Evolutionary conservation across 2,329 filamentous ascomycete genomes (phyloP).

Genomic region (Periconia macrospinosa): DNA sequence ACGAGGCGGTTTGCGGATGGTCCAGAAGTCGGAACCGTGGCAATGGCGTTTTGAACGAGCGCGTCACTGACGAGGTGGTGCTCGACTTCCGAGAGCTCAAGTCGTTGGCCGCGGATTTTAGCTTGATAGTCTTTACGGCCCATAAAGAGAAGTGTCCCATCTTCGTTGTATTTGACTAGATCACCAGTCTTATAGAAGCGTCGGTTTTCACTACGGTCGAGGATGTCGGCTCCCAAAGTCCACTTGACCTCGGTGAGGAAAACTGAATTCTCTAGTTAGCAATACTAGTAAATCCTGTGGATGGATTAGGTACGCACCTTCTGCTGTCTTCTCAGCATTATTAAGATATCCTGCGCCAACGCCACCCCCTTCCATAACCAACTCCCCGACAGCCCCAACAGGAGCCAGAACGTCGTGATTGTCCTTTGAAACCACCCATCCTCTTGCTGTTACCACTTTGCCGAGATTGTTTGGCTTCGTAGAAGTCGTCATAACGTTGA

Average conservation of each 20-base stretch:
- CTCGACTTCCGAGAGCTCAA: conserved; percentile 51
- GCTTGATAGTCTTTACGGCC: conserved; percentile 30
- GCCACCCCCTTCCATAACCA: conserved; percentile 44
- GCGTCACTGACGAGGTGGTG: conserved; percentile 42
- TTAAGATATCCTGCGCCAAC: conserved; percentile 35
- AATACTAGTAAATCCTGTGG: too few relatives aligned
- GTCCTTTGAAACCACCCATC: conserved; percentile 43
- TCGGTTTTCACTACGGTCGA: conserved; percentile 1
- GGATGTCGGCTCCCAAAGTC: conserved; percentile 8
- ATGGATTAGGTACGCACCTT: background rate
- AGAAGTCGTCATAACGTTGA: conserved; percentile 29
- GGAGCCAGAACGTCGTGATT: conserved; percentile 40
- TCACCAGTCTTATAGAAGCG: conserved; percentile 42
- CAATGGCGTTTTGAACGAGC: conserved; percentile 30
- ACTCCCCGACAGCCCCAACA: conserved; percentile 45
- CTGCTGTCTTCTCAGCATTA: conserved; percentile 32
- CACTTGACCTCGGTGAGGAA: conserved; percentile 30
- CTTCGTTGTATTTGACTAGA: conserved; percentile 39
- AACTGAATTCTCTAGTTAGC: background rate
- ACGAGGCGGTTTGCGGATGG: conserved; percentile 37
- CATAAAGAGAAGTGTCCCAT: conserved; percentile 35
- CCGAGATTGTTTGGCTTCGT: conserved; percentile 41
- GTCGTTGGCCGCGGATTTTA: conserved; percentile 47
- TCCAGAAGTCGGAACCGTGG: conserved; percentile 28
- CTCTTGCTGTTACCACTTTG: conserved; percentile 28